Percentiles rank a stretch among this genome's conserved stretches.
Conservation (phyloP, 208 protist species). For the Borovskyia barvae region DNA sequence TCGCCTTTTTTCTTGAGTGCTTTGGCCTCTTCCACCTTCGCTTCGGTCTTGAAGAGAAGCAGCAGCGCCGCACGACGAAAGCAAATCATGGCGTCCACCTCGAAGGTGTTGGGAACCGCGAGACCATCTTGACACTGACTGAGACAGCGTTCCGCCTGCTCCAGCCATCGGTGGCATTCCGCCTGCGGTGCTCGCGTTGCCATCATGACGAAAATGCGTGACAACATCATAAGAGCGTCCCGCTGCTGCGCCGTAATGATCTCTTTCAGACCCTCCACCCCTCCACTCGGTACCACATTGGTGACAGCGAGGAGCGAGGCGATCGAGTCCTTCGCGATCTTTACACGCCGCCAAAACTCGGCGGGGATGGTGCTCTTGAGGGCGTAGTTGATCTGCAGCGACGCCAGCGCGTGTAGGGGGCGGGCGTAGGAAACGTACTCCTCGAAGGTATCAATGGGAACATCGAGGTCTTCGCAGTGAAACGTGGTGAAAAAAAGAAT, state of each 20-base stretch:
- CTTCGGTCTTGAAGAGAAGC: constrained; percentile 65
- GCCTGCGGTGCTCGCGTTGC: constrained; percentile 72
- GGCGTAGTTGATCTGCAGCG: constrained; percentile 78
- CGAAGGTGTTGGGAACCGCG: constrained; percentile 29
- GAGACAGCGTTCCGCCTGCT: constrained; percentile 79
- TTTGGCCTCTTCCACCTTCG: constrained; percentile 56
- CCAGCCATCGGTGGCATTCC: constrained; percentile 55
- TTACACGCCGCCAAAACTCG: constrained; percentile 82
- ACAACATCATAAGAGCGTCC: constrained; percentile 69
- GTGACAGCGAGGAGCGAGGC: constrained; percentile 74
- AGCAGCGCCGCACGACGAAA: constrained; percentile 70
- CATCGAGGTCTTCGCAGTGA: constrained; percentile 79
- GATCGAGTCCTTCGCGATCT: constrained; percentile 73
- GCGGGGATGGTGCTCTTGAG: constrained; percentile 70
- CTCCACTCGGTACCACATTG: constrained; percentile 51
- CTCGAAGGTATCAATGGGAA: constrained; percentile 73
- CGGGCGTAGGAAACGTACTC: constrained; percentile 83
- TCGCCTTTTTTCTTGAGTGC: constrained; percentile 48
- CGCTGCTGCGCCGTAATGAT: constrained; percentile 75
- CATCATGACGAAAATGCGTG: constrained; percentile 84
- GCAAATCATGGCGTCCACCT: constrained; percentile 55
- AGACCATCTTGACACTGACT: constrained; percentile 65
- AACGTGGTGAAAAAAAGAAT: constrained; percentile 82
- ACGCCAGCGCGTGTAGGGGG: constrained; percentile 70
- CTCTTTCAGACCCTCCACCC: constrained; percentile 55